Evolutionary conservation across 208 protist genomes (phyloP).

Genomic region (Zelonia costaricensis): DNA sequence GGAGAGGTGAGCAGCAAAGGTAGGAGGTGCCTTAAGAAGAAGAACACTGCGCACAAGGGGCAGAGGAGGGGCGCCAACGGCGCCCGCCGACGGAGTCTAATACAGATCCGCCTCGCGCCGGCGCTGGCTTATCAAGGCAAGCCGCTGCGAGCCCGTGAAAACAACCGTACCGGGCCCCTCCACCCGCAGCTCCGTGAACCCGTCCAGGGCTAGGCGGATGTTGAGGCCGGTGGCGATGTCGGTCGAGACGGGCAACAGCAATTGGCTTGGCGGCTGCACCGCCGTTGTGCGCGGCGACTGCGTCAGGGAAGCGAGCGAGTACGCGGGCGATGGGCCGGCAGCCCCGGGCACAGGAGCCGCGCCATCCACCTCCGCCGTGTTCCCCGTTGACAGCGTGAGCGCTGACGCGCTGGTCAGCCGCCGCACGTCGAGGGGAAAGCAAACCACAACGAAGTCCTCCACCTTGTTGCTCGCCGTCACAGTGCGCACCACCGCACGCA

Average conservation of each 20-base stretch:
- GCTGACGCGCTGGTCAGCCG: slow-evolving; percentile 17
- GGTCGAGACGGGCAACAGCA: slow-evolving; percentile 26
- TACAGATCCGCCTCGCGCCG: neutral
- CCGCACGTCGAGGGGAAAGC: slow-evolving; percentile 39
- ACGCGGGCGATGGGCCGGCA: neutral
- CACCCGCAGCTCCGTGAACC: slow-evolving; percentile 62
- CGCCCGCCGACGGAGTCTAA: no score
- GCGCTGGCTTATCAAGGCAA: slow-evolving; percentile 11
- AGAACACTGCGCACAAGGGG: neutral
- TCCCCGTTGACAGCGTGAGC: slow-evolving; percentile 1
- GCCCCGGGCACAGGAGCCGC: neutral
- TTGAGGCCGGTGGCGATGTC: slow-evolving; percentile 59
- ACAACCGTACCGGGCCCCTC: slow-evolving; percentile 70
- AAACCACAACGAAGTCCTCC: slow-evolving; percentile 58
- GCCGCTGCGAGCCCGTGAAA: slow-evolving; percentile 74
- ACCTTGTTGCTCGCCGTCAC: slow-evolving; percentile 41
- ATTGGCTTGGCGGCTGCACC: neutral
- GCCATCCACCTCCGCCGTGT: no score
- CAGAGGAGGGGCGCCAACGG: no score
- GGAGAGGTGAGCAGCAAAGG: no score
- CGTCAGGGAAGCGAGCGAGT: slow-evolving; percentile 4
- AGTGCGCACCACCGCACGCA: slow-evolving; percentile 50
- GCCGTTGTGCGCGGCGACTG: slow-evolving; percentile 4
- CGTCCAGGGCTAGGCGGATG: slow-evolving; percentile 78
- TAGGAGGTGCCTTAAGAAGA: no score